phyloP scores from a whole-genome alignment of 495 filamentous ascomycete species.

The Hyaloscypha variabilis region DNA sequence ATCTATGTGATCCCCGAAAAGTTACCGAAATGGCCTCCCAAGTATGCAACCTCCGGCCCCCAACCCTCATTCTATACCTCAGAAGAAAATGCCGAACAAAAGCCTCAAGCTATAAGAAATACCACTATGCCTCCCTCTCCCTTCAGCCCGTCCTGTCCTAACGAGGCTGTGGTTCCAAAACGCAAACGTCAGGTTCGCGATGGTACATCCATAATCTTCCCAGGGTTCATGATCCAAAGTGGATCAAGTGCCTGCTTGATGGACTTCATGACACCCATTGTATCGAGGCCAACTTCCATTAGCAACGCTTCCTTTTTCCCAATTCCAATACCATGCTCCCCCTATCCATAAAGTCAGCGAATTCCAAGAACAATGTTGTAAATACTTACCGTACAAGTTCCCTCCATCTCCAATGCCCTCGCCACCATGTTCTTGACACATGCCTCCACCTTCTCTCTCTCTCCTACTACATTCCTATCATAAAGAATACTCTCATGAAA shows the following conservation, averaged over 20 bases:
- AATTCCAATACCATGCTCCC: conserved; percentile 88
- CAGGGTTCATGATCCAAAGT: conserved; percentile 88
- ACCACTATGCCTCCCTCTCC: neutral
- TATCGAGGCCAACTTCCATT: conserved; percentile 81
- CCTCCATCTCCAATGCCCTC: conserved; percentile 87
- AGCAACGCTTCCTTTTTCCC: conserved; percentile 82
- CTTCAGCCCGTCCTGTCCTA: neutral
- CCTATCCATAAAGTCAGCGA: conserved; percentile 37
- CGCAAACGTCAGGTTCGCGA: neutral
- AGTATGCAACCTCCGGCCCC: neutral
- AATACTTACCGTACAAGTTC: conserved; percentile 73
- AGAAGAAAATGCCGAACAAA: neutral
- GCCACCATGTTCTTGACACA: conserved; percentile 90
- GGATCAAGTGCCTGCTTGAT: conserved; percentile 89
- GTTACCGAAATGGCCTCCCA: neutral
- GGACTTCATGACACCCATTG: conserved; percentile 81
- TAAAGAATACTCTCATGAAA: conserved; percentile 93
- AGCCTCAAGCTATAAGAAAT: neutral
- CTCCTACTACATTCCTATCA: conserved; percentile 63
- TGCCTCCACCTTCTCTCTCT: conserved; percentile 71
- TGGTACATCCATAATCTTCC: conserved; percentile 79
- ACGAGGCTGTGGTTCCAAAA: neutral
- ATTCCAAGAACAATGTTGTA: conserved; percentile 1
- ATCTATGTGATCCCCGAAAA: conserved; percentile 14
- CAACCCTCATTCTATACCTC: neutral